phyloP scores from a whole-genome alignment of 345 rosid genomes.

The Eucalyptus camaldulensis region DNA sequence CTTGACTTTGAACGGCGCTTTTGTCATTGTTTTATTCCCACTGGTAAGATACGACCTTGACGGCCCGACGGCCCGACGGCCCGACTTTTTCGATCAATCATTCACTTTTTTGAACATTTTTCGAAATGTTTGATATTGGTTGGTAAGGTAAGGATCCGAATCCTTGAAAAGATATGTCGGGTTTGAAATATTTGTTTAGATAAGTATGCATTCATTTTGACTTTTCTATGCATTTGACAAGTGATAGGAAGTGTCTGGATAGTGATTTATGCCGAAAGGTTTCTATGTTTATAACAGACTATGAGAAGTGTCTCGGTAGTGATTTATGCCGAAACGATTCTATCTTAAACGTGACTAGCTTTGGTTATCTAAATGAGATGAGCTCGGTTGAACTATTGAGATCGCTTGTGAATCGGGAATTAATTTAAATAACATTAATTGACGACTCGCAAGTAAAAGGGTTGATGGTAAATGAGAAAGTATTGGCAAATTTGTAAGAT shows the following conservation, averaged over 20 bases:
- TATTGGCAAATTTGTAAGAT: not conserved
- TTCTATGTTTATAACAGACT: accelerated
- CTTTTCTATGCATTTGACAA: not conserved
- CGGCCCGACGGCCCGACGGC: not conserved
- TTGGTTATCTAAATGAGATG: too few species aligned
- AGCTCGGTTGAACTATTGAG: accelerated
- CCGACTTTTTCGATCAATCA: not conserved
- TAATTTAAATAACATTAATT: too few species aligned
- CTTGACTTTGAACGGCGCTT: not conserved
- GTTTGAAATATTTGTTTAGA: too few species aligned
- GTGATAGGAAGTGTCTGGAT: accelerated
- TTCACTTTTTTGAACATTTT: too few species aligned
- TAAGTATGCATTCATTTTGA: too few species aligned
- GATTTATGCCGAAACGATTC: too few species aligned
- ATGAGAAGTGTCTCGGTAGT: accelerated
- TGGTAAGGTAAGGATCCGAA: not conserved
- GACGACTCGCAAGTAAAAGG: not conserved
- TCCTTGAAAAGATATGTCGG: not conserved
- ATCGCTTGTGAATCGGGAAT: not conserved
- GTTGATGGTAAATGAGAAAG: not conserved
- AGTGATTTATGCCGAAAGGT: too few species aligned
- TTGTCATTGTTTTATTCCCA: not conserved
- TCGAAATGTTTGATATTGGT: not conserved
- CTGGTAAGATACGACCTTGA: not conserved
- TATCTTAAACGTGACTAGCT: not conserved